Evolutionary conservation across 2,329 filamentous ascomycete genomes (phyloP), one percentile per base, ranked within the genome.

Genomic region (Phaeosphaeriaceae sp.): DNA sequence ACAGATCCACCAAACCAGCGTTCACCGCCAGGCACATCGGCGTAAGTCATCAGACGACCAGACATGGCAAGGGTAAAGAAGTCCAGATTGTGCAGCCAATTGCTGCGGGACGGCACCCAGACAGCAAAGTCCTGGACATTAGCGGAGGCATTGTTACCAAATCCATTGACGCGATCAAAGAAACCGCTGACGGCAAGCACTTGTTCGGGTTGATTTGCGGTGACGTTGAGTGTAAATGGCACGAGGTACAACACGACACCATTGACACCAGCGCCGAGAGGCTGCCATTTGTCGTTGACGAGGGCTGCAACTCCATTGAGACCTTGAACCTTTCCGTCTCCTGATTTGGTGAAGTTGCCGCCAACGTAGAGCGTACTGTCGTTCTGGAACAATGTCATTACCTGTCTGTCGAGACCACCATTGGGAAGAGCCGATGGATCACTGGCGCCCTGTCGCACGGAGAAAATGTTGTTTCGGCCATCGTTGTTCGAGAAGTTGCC

Each of bases 211-310:
- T 83, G 83, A 40, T 86, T 84, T 20, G 80, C 80, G 0, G 90
- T 93, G 27, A 96, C 79, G 74, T 97, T 98, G 72, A 98, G 81
- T 15, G 85, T 84, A 69, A 98, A 83, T 0, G 91, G 86, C 19
- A 96, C 90, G 54, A 97, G 87, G 51, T 86, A 85, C 51, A 83
- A 81, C 17, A 98, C 93, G 7, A 83, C 82, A 20, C 93, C 95
- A 71, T 96, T 87, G 31, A 99, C 89, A 58, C 95, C 95, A 33
- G 89, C 90, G 44, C 95, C 95, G 7, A 99, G 84, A 1, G 94
- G 78, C 48, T 80, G 82, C 95, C 94, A 99, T 25, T 83, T 77
- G 62, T 91, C 87, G 58, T 85, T 85, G 17, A 83, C 78, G 74
- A 92, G 98, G 9, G 89, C 82, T 6, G 91, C 95, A 44, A 97